phyloP scores from a whole-genome alignment of 495 filamentous ascomycete species.

The Xylaria palmicola region DNA sequence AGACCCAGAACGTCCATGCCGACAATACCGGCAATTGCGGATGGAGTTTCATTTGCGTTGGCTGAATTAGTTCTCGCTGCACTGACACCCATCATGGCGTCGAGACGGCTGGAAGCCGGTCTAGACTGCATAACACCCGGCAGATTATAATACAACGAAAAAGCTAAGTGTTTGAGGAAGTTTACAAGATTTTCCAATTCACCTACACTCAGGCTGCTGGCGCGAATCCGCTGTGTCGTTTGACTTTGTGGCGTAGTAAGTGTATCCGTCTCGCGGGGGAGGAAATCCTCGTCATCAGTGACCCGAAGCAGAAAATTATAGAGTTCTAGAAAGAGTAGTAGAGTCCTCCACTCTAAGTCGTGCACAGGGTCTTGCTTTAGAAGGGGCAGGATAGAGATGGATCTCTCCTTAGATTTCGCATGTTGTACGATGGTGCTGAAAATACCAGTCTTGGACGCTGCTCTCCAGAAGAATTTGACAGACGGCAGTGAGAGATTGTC shows the following conservation, averaged over 20 bases:
- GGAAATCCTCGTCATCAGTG: constrained; percentile 90
- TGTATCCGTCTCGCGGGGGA: constrained; percentile 40
- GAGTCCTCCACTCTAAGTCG: constrained; percentile 75
- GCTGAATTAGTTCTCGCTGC: constrained; percentile 15
- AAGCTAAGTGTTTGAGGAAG: constrained; percentile 92
- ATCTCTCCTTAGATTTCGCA: constrained; percentile 17
- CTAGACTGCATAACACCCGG: constrained; percentile 49
- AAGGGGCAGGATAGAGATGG: constrained; percentile 19
- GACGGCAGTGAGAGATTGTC: constrained; percentile 55
- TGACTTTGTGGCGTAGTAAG: constrained; percentile 29
- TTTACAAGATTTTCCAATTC: constrained; percentile 72
- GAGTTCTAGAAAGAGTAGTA: constrained; percentile 88
- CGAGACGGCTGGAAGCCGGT: constrained; percentile 14
- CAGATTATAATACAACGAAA: constrained; percentile 83
- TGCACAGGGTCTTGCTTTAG: constrained; percentile 17
- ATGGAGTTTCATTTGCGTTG: constrained; percentile 12
- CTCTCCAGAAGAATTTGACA: constrained; percentile 87
- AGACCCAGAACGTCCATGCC: constrained; percentile 79
- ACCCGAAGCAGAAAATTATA: constrained; percentile 89
- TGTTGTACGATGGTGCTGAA: constrained; percentile 59
- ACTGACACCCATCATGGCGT: constrained; percentile 19
- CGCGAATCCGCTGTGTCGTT: constrained; percentile 50
- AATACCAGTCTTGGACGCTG: constrained; percentile 62
- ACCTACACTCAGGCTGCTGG: constrained; percentile 66
- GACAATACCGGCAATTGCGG: constrained; percentile 47